Percentiles rank a stretch among this genome's conserved stretches.
Evolutionary conservation across 2,329 filamentous ascomycete genomes (phyloP).

Genomic region (Sporothrix protearum): DNA sequence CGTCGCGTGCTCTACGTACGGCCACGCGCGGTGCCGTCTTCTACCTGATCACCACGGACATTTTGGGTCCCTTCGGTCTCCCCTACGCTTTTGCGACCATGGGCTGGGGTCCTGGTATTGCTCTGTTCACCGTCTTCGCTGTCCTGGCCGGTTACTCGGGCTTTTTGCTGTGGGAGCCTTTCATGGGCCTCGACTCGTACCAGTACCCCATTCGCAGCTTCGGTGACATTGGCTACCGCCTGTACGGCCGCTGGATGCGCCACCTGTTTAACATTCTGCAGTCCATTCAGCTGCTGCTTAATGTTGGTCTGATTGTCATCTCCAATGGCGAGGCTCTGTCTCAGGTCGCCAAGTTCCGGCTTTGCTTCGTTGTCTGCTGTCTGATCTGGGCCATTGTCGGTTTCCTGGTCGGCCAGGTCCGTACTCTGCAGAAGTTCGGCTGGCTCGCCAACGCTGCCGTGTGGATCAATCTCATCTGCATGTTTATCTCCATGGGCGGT

Average conservation of each 20-base stretch:
- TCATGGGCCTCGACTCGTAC: constrained; percentile 46
- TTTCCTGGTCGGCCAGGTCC: constrained; percentile 53
- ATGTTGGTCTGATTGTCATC: constrained; percentile 51
- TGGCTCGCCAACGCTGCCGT: constrained; percentile 55
- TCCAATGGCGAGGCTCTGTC: constrained; percentile 53
- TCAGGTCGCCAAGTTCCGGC: constrained; percentile 46
- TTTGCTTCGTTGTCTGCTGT: constrained; percentile 53
- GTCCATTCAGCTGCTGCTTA: constrained; percentile 47
- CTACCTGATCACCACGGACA: constrained; percentile 49
- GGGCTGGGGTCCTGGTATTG: constrained; percentile 41
- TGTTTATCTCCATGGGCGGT: constrained; percentile 55
- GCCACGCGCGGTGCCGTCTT: constrained; percentile 47
- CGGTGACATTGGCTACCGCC: constrained; percentile 48
- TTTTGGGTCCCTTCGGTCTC: constrained; percentile 44
- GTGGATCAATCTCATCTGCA: constrained; percentile 53
- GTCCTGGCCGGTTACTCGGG: constrained; percentile 43
- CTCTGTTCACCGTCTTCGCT: constrained; percentile 45
- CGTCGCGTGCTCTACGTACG: constrained; percentile 45
- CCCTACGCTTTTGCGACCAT: constrained; percentile 35
- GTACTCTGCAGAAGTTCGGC: constrained; percentile 52
- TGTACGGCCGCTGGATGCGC: constrained; percentile 44
- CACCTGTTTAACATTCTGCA: constrained; percentile 49
- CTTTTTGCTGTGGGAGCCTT: constrained; percentile 46
- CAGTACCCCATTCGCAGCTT: constrained; percentile 46
- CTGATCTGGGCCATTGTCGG: constrained; percentile 50